Evolutionary conservation across 2,329 filamentous ascomycete genomes (phyloP).

Genomic region (Nigrospora oryzae): DNA sequence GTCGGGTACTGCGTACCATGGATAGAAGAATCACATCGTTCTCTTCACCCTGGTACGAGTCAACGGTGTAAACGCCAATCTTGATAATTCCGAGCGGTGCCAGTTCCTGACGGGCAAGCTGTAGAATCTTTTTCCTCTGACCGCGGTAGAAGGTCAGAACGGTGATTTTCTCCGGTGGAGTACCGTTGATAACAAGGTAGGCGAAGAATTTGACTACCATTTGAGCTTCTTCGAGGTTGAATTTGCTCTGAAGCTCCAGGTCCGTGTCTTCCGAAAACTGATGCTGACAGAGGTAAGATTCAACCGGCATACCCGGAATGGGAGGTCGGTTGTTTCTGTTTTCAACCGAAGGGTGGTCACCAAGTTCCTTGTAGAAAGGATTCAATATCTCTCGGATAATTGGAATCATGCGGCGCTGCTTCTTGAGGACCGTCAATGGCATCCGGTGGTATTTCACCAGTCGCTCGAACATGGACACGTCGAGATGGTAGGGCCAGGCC

Average conservation of each 20-base stretch:
- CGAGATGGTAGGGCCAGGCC: constrained; percentile 53
- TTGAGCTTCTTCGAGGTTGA: constrained; percentile 62
- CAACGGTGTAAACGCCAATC: constrained; percentile 68
- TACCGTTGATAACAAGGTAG: constrained; percentile 64
- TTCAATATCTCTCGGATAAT: constrained; percentile 33
- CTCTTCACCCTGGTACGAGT: constrained; percentile 86
- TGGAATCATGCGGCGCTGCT: constrained; percentile 55
- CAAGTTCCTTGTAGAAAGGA: constrained; percentile 35
- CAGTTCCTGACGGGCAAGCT: constrained; percentile 28
- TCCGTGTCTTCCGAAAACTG: constrained; percentile 57
- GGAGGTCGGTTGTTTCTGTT: constrained; percentile 22
- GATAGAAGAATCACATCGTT: constrained; percentile 79
- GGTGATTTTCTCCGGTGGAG: constrained; percentile 55
- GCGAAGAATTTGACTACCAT: constrained; percentile 68
- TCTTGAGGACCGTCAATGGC: constrained; percentile 53
- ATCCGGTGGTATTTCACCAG: constrained; percentile 55
- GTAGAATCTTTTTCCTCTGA: constrained; percentile 59
- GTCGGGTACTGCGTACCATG: constrained; percentile 61
- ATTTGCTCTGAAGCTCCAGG: constrained; percentile 52
- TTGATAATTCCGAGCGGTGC: constrained; percentile 16
- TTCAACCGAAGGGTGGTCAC: constrained; percentile 33
- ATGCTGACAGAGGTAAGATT: constrained; percentile 41
- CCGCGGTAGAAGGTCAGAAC: constrained; percentile 84
- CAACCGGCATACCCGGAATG: constrained; percentile 35
- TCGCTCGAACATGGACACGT: constrained; percentile 73